A percentile compares a stretch with the other conserved stretches of the same genome.
Conservation (phyloP, 208 protist genomes). For the Wallacemonas sp. region DNA sequence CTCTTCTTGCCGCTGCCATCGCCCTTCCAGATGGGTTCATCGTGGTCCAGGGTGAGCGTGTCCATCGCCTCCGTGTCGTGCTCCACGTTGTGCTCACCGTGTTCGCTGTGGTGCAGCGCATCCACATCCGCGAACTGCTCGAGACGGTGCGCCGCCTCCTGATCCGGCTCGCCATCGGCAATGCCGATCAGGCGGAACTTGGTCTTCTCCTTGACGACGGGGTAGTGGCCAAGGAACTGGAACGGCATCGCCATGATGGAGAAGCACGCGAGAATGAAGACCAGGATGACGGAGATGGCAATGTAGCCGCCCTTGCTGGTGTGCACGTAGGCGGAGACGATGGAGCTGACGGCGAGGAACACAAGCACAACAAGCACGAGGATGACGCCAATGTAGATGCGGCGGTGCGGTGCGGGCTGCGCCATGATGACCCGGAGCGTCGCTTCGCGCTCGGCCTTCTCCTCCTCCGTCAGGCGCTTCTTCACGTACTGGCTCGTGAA, state of each 20-base stretch:
- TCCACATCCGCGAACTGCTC: constrained; percentile 17
- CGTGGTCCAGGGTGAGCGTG: not conserved
- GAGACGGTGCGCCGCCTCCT: not conserved
- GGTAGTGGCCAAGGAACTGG: constrained; percentile 63
- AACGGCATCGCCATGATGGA: constrained; percentile 63
- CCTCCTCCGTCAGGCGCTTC: constrained; percentile 37
- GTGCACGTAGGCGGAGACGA: constrained; percentile 48
- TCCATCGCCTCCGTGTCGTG: constrained; percentile 4
- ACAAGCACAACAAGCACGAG: constrained; percentile 46
- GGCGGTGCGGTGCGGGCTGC: constrained; percentile 42
- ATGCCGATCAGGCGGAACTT: constrained; percentile 43
- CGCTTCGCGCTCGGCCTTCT: constrained; percentile 40
- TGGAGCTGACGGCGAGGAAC: constrained; percentile 55
- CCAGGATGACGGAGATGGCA: constrained; percentile 42
- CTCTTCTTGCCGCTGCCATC: constrained; percentile 16
- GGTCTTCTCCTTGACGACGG: constrained; percentile 40
- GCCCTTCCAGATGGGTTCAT: constrained; percentile 10
- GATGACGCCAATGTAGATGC: constrained; percentile 54
- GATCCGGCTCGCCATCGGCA: constrained; percentile 19
- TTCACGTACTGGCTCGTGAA: constrained; percentile 41
- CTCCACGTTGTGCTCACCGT: not conserved
- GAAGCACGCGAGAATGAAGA: constrained; percentile 56
- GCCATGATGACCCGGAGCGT: constrained; percentile 47
- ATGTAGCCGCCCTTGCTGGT: constrained; percentile 34
- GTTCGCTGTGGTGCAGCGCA: not conserved